These are phyloP conservation scores for Royoungia palumana DNA, from an alignment of 768 basidiomycete genomes.

Conservation along the genomic window DNA sequence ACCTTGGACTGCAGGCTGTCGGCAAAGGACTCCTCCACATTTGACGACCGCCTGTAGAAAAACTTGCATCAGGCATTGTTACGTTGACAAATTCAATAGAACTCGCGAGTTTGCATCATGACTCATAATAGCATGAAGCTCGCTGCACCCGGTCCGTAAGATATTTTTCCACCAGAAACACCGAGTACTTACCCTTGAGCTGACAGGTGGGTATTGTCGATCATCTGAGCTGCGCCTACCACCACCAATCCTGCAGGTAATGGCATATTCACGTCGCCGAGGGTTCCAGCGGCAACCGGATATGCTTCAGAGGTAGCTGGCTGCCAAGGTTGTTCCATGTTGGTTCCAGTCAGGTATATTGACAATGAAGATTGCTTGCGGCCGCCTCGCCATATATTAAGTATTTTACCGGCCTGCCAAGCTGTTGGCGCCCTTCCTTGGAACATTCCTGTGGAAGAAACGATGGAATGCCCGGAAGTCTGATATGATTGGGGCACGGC, in stretches of 20 bases:
- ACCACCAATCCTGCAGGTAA: neutral
- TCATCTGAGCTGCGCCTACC: neutral
- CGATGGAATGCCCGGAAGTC: neutral
- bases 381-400: neutral
- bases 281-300: no score
- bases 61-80: neutral
- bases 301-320: neutral
- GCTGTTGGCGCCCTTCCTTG: neutral
- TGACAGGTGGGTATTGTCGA: fast-evolving
- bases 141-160: conserved; percentile 1
- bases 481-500: no score
- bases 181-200: neutral
- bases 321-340: neutral
- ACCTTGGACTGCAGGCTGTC: neutral
- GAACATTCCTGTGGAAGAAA: neutral
- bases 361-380: neutral
- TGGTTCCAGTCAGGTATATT: neutral
- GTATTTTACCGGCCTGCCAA: neutral
- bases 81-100: neutral
- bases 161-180: neutral
- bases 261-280: no score
- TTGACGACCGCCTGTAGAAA: conserved; percentile 1
- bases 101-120: conserved; percentile 7
- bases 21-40: neutral
- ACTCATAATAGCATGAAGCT: neutral